Base-by-base conservation (phyloP, 2,329 filamentous ascomycete genomes). In the Stagonosporopsis rhizophila region DNA sequence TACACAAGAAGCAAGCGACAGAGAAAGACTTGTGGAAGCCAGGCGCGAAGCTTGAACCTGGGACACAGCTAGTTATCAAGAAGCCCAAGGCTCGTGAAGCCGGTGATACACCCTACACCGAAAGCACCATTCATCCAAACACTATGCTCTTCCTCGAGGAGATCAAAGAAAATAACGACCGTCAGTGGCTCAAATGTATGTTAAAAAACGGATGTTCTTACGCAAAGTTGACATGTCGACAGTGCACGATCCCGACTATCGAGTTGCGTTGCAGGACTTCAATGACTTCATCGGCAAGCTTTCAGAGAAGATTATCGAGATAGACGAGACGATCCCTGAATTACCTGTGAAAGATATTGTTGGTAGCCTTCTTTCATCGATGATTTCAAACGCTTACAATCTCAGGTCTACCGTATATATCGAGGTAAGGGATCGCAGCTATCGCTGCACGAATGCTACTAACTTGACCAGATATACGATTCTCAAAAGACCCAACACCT, bases 281-380 rank as follows among this genome's bases (percentile, higher is more conserved):
- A 86, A 91, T 44, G 85, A 86, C 1, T 96, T 93, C 68, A 85
- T 95, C 32, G 88, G 90, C 64, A 81, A 81, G 9, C 80, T 95
- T 35, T 90, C 89, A 1, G 82, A 88, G 58, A 88, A 86, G 59
- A 82, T 96, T 50, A 84, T 85, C 19, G 86, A 88, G 56, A 82
- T 83, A 35, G 93, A 97, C 72, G 86, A 89, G 52, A 96, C 92
- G 1, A 86, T 96, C 38, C 93, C 93, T 0, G 92, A 96, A 66
- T 79, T 96, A 20, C 93, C 93, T 1, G 81, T 89, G 50, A 95
- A 96, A 75, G 92, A 96, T 71, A 80, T 96, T 65, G 87, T 87
- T 66, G 72, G 81, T 69, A 22, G 44, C 1, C n/a, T 28, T 6
- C 39, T 35, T 14, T 6, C 20, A 32, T 15, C 17, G 5, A 19